These are phyloP conservation scores for Canna indica DNA, from an alignment of 176 grass and related monocot species.

Conservation along the genomic window DNA sequence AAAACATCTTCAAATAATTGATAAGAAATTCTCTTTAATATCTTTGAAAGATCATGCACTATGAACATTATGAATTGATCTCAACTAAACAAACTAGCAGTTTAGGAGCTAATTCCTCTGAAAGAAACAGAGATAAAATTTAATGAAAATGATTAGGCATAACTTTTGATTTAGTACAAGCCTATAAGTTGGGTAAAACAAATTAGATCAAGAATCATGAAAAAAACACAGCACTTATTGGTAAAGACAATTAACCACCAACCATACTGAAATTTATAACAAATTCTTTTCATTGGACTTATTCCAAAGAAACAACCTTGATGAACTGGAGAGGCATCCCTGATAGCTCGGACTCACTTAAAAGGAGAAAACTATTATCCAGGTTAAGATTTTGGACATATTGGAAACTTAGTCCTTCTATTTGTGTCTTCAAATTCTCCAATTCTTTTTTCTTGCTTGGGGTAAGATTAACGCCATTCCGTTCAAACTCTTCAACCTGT, in stretches of 20 bases:
- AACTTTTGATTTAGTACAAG: too few relatives aligned
- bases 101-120: neutral
- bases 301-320: constrained; percentile 41
- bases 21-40: too few relatives aligned
- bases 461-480: constrained; percentile 59
- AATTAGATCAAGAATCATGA: neutral
- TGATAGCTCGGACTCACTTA: constrained; percentile 60
- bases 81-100: neutral
- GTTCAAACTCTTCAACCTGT: constrained; percentile 93
- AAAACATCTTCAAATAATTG: too few relatives aligned
- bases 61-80: neutral
- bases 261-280: constrained; percentile 1
- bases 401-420: constrained; percentile 65
- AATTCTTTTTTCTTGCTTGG: constrained; percentile 69
- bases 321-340: constrained; percentile 84
- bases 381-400: constrained; percentile 69
- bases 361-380: constrained; percentile 51
- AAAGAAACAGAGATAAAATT: too few relatives aligned
- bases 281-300: neutral
- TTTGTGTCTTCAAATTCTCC: constrained; percentile 60
- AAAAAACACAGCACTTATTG: neutral
- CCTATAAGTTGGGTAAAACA: neutral
- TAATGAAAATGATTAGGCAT: too few relatives aligned
- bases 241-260: neutral
- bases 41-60: neutral